phyloP scores from a whole-genome alignment of 2,329 filamentous ascomycete species.

The Fusarium sp. region DNA sequence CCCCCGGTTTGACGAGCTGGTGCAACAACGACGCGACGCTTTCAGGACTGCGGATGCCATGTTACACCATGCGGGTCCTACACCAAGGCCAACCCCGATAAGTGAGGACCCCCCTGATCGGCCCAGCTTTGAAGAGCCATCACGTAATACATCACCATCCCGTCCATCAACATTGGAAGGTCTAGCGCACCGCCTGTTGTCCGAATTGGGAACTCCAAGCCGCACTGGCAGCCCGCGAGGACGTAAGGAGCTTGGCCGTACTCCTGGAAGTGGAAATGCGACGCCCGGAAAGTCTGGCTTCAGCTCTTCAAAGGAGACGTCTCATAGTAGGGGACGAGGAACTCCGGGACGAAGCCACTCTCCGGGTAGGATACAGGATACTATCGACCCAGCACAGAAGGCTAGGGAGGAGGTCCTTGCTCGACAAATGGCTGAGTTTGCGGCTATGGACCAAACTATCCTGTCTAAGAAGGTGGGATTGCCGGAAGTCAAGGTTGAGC shows the following conservation, averaged over 20 bases:
- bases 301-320: conserved; percentile 59
- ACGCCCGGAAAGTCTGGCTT: conserved; percentile 53
- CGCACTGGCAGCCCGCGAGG: conserved; percentile 64
- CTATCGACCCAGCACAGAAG: conserved; percentile 46
- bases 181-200: conserved; percentile 72
- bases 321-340: conserved; percentile 52
- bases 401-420: conserved; percentile 53
- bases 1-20: conserved; percentile 78
- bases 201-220: conserved; percentile 68
- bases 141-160: conserved; percentile 64
- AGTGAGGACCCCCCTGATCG: conserved; percentile 57
- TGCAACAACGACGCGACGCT: conserved; percentile 73
- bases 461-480: conserved; percentile 67
- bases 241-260: conserved; percentile 59
- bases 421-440: conserved; percentile 70
- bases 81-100: conserved; percentile 48
- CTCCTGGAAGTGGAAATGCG: conserved; percentile 50
- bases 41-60: conserved; percentile 71
- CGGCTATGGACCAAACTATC: conserved; percentile 73
- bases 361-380: conserved; percentile 51
- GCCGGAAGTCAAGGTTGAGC: conserved; percentile 56
- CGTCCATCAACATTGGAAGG: conserved; percentile 69
- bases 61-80: conserved; percentile 52
- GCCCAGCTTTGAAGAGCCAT: conserved; percentile 57
- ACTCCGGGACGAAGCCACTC: conserved; percentile 58